Evolutionary conservation across 1,284 basidiomycete species (phyloP).

Genomic region (Gymnopus androsaceus): DNA sequence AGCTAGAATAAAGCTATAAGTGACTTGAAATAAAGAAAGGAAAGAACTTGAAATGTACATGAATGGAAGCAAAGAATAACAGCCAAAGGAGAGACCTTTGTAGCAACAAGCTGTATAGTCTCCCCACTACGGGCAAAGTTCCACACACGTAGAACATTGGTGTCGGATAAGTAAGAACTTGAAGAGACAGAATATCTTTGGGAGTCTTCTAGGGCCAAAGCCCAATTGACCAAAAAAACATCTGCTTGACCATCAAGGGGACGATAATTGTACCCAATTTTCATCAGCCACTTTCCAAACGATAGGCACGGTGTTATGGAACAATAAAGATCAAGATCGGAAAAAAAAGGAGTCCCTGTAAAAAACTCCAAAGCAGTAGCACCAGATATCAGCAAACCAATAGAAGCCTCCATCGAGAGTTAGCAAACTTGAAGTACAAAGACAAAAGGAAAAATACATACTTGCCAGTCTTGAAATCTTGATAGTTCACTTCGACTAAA

Average conservation of each 20-base stretch:
- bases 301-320: background rate
- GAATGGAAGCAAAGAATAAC: background rate
- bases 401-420: no score
- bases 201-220: no score
- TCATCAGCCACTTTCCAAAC: background rate
- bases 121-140: background rate
- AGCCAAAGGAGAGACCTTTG: background rate
- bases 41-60: background rate
- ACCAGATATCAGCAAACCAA: background rate
- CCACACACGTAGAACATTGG: background rate
- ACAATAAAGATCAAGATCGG: background rate
- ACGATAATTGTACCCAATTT: background rate
- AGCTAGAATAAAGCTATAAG: no score
- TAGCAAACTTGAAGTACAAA: no score
- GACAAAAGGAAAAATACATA: no score
- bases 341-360: background rate
- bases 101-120: background rate
- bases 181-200: background rate
- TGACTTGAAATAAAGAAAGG: no score
- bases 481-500: no score
- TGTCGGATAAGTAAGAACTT: background rate
- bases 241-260: background rate
- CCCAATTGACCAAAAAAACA: background rate
- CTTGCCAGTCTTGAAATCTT: no score
- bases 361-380: conserved; percentile 1